Evolutionary conservation across 1,284 basidiomycete species (phyloP), one percentile per base, ranked within the genome.

Genomic region (Cryptococcus deneoformans): DNA sequence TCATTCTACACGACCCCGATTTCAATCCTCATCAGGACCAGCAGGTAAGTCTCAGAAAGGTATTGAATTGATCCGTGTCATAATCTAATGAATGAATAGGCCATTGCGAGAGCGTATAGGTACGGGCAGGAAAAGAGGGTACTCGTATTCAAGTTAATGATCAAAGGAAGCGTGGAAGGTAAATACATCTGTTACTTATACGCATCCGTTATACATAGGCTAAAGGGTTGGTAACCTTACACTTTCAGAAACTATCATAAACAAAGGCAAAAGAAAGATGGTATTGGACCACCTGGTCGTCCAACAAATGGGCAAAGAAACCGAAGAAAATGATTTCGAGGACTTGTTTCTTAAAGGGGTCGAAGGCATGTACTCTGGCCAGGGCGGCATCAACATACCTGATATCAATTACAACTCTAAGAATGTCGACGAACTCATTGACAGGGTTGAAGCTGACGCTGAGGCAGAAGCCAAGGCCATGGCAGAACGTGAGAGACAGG

Each of bases 1-100:
- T 97, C 47, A 92, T 98, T 58, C 86, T 97, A 52, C 88, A 86
- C 66, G 92, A 94, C 70, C 89, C 90, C 0, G 93, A 97, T 79
- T 97, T 93, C 77, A 97, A 97, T 69, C 93, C 92, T 12, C 92
- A 95, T 77, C 87, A 70, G 65, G 77, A 78, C 49, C 69, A 76
- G 29, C 76, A 77, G 59, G 75, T 29, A 29, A 29, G 29, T 4
- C 29, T 29, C 29, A 4, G 29, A 5, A 29, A 29, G 71, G 45
- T 57, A 65, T 62, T 39, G 12, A 20, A 20, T 20, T 20, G 20
- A 20, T 20, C 20, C 20, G 20, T 20, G 20, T 20, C 7, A 14
- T 16, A 34, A 6, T 16, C 52, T 34, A 12, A 14, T 38, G 42
- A 14, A 53, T 38, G n/a, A 8, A 42, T 68, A 95, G 87, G 92